These are phyloP conservation scores for Typha latifolia DNA, from an alignment of 176 grass and related monocot genomes.

Conservation along the genomic window DNA sequence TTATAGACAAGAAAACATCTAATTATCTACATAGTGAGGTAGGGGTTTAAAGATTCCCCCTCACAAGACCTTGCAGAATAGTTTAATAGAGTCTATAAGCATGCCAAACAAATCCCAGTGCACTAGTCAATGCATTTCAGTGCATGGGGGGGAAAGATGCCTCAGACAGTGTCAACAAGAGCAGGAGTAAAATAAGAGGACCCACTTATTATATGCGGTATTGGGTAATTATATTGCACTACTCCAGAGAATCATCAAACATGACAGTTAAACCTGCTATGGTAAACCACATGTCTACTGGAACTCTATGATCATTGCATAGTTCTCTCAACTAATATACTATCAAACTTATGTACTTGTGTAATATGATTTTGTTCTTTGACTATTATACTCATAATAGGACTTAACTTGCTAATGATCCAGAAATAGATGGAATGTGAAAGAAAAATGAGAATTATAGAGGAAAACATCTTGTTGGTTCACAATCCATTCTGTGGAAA, in stretches of 20 bases:
- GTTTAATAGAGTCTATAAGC: slow-evolving; percentile 12
- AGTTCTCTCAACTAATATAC: not conserved
- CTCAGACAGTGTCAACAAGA: slow-evolving; percentile 19
- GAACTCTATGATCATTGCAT: not conserved
- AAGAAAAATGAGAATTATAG: no score
- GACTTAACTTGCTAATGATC: not conserved
- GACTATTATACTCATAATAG: no score
- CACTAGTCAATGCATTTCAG: slow-evolving; percentile 10
- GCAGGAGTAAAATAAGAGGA: slow-evolving; percentile 9
- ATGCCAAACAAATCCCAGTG: slow-evolving; percentile 13
- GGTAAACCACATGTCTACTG: not conserved
- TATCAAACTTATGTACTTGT: no score
- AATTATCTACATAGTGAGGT: no score
- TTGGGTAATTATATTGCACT: slow-evolving; percentile 5
- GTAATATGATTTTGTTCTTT: no score
- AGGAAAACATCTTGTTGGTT: no score
- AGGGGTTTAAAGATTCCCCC: slow-evolving; percentile 4
- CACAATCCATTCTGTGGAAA: no score
- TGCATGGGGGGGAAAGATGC: slow-evolving; percentile 31
- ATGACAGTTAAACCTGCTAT: slow-evolving; percentile 4
- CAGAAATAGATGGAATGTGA: no score
- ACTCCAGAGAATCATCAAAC: slow-evolving; percentile 5
- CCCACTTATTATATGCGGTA: not conserved
- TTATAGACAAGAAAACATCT: not conserved
- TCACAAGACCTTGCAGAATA: slow-evolving; percentile 1